Base-by-base conservation (phyloP, 345 rosid genomes). In the Moringa oleifera region DNA sequence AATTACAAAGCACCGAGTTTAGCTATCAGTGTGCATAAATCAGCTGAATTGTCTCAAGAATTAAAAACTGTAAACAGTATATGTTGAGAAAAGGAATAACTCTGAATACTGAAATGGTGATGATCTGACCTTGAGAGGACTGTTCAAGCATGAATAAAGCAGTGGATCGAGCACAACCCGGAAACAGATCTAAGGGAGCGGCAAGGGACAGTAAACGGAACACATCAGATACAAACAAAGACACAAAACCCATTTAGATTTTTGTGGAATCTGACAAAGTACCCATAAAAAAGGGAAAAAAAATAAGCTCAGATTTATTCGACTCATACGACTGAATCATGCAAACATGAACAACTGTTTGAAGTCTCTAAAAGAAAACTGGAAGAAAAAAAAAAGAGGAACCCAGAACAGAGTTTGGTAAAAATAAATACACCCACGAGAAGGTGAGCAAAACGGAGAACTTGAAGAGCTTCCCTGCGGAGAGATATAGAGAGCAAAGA, bases 91-190 rank as follows among this genome's bases (percentile, higher is more conserved):
- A 68, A 55, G 53, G 49, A 63, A 75, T 21, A 28, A 55, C 59
- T 18, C 55, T 13, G 54, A 51, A 68, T 33, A 45, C 52, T 31
- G 58, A 78, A 81, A 73, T 71, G 15, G 78, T 22, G 70, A 78
- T 79, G 87, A 87, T 85, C 96, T 85, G 76, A 89, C 90, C 98
- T 82, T 75, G 60, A 41, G 56, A 68, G 52, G 22, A 68, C 67
- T 55, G 73, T 56, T 67, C 59, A 69, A 67, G 75, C 80, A 61
- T 28, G 77, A 75, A 75, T 50, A 71, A 68, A 80, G 77, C 77
- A 81, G 73, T 62, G 81, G 90, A 80, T 86, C 85, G 68, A 77
- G 74, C 71, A 74, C 73, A 74, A 72, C 63, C 83, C 64, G 77
- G 71, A 68, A 73, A 81, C 84, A 77, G 90, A 91, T 91, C 94